phyloP scores from a whole-genome alignment of 805 yeast species.

The Teunomyces tritomae region DNA sequence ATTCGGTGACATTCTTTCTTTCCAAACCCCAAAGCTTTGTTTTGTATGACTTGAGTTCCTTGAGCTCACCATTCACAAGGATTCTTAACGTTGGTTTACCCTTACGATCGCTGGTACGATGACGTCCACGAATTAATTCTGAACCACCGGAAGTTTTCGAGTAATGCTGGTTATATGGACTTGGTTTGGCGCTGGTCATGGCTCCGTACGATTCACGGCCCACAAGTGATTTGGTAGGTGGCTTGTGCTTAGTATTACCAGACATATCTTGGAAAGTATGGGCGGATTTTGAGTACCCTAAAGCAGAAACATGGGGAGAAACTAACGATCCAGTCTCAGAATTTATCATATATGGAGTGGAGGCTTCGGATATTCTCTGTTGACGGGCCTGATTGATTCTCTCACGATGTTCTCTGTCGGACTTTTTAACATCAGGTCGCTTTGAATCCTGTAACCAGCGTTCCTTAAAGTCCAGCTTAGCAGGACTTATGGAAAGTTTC shows the following conservation, averaged over 20 bases:
- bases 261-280: constrained; percentile 32
- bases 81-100: constrained; percentile 65
- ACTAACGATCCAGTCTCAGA: constrained; percentile 16
- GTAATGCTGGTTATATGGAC: constrained; percentile 21
- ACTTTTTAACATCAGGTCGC: constrained; percentile 35
- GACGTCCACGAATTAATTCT: constrained; percentile 55
- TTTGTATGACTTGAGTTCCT: constrained; percentile 59
- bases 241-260: constrained; percentile 34
- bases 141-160: constrained; percentile 34
- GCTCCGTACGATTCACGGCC: constrained; percentile 39
- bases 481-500: constrained; percentile 56
- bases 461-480: constrained; percentile 53
- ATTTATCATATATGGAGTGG: constrained; percentile 21
- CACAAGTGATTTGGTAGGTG: constrained; percentile 27
- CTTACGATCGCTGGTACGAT: constrained; percentile 53
- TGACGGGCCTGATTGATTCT: constrained; percentile 31
- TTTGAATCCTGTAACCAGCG: constrained; percentile 46
- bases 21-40: constrained; percentile 90
- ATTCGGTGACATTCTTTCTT: constrained; percentile 54
- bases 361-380: constrained; percentile 45
- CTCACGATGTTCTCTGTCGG: constrained; percentile 27
- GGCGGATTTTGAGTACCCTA: constrained; percentile 32
- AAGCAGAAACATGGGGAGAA: constrained; percentile 9
- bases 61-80: constrained; percentile 53
- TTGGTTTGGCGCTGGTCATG: constrained; percentile 26